Conservation (phyloP, 441 rosid species). For the Metrosideros polymorpha region DNA sequence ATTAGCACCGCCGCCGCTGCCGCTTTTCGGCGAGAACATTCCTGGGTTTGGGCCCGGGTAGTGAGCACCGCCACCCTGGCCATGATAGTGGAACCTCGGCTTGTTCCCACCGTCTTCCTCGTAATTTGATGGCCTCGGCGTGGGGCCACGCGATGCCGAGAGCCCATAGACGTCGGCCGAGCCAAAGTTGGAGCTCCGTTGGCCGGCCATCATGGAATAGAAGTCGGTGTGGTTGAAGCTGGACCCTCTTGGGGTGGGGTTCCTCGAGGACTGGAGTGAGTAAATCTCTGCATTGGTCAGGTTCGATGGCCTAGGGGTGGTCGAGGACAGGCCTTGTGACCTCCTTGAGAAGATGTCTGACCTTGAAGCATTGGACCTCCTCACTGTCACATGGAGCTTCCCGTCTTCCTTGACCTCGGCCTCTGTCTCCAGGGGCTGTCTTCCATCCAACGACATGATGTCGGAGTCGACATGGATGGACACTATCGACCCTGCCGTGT, state of each 20-base stretch:
- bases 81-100: background rate
- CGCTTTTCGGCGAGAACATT: constrained; percentile 2
- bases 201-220: background rate
- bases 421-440: constrained; percentile 8
- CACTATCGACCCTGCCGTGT: constrained; percentile 6
- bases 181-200: constrained; percentile 4
- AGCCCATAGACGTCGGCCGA: background rate
- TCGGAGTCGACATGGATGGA: constrained; percentile 15
- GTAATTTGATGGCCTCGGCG: constrained; percentile 7
- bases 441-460: constrained; percentile 11
- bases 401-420: constrained; percentile 10
- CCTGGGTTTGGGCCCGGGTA: constrained; percentile 9
- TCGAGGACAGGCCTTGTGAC: background rate
- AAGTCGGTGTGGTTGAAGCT: constrained; percentile 5
- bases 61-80: background rate
- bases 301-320: constrained; percentile 9
- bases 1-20: background rate
- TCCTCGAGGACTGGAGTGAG: constrained; percentile 7
- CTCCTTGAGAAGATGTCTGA: background rate
- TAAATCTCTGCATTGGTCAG: constrained; percentile 7
- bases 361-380: constrained; percentile 11
- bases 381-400: constrained; percentile 12
- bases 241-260: constrained; percentile 14
- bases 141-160: background rate
- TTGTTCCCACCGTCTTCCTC: constrained; percentile 4